A percentile compares a stretch with the other conserved stretches of the same genome.
Evolutionary conservation across 148 eudicot species (phyloP).

Genomic region (Drosera capensis): DNA sequence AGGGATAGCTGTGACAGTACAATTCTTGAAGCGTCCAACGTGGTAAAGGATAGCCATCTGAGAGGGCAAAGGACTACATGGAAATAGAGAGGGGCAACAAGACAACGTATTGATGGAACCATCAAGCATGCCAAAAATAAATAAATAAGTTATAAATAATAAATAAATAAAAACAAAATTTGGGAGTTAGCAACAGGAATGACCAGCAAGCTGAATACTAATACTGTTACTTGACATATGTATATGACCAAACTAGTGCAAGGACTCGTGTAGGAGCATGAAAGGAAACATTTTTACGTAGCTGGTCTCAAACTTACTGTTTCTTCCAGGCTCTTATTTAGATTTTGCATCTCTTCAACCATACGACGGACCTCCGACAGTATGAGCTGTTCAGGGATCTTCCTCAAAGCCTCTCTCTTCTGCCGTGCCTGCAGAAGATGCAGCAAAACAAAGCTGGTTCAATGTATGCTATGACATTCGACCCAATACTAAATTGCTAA

Average conservation of each 20-base stretch:
- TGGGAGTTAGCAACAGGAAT: too few relatives aligned
- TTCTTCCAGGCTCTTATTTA: conserved; percentile 66
- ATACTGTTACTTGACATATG: too few relatives aligned
- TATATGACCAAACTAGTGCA: background rate
- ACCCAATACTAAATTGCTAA: background rate
- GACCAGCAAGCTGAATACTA: too few relatives aligned
- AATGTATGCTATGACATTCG: background rate
- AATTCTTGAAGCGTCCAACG: too few relatives aligned
- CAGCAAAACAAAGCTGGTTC: background rate
- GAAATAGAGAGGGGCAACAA: too few relatives aligned
- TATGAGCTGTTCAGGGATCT: conserved; percentile 75
- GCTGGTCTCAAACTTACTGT: conserved; percentile 36
- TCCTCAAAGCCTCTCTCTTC: conserved; percentile 43
- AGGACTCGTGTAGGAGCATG: background rate
- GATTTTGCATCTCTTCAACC: conserved; percentile 87
- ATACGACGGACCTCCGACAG: conserved; percentile 82
- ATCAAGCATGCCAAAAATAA: too few relatives aligned
- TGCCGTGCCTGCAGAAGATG: conserved; percentile 38
- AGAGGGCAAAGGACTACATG: too few relatives aligned
- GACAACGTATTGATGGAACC: too few relatives aligned
- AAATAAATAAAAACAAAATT: too few relatives aligned
- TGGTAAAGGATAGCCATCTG: too few relatives aligned
- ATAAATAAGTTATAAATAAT: too few relatives aligned
- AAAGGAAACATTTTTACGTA: background rate
- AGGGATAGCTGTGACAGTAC: too few relatives aligned